phyloP scores from a whole-genome alignment of 257 asterid genomes.

The Marsdenia floribunda region DNA sequence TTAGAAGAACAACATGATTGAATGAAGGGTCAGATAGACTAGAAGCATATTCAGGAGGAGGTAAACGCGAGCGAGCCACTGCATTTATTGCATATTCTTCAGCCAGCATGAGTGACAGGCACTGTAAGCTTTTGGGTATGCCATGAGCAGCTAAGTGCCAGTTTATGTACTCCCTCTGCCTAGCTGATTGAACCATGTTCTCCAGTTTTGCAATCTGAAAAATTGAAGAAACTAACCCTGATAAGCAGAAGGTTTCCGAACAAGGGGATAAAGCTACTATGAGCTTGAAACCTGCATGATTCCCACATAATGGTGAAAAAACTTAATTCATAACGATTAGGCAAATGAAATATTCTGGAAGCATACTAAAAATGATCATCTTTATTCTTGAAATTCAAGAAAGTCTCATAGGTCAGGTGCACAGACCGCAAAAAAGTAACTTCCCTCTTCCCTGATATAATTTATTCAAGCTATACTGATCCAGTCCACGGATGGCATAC shows the following conservation, averaged over 20 bases:
- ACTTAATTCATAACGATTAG: neutral
- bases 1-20: slow-evolving; percentile 68
- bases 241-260: neutral
- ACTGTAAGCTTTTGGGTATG: slow-evolving; percentile 64
- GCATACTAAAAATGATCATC: neutral
- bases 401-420: neutral
- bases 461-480: neutral
- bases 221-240: slow-evolving; percentile 8
- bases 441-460: neutral
- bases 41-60: slow-evolving; percentile 58
- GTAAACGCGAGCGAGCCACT: slow-evolving; percentile 67
- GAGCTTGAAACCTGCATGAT: neutral
- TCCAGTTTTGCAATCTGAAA: slow-evolving; percentile 67
- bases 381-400: neutral
- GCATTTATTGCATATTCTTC: slow-evolving; percentile 76
- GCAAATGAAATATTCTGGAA: neutral
- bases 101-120: slow-evolving; percentile 72
- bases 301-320: neutral
- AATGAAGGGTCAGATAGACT: slow-evolving; percentile 56
- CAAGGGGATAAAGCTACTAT: slow-evolving; percentile 1
- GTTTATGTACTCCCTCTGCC: slow-evolving; percentile 51
- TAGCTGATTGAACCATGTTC: slow-evolving; percentile 48
- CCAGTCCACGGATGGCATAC: neutral
- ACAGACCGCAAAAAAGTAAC: neutral
- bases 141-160: slow-evolving; percentile 87